Evolutionary conservation across 2,329 filamentous ascomycete genomes (phyloP).

Genomic region (Alternaria longipes): DNA sequence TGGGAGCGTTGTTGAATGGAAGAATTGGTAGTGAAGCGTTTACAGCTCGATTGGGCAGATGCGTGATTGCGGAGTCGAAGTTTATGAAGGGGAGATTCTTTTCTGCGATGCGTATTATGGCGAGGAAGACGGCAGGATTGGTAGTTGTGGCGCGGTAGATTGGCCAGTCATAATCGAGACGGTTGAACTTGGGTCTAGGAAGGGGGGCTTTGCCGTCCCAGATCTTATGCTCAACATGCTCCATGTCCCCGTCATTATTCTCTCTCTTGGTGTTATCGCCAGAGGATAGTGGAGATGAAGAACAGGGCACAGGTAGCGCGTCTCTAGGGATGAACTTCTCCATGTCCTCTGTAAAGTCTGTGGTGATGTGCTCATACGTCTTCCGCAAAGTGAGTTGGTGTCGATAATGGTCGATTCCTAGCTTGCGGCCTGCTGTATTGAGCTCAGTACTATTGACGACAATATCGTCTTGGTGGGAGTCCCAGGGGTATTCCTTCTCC

Average conservation of each 20-base stretch:
- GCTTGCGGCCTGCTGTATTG: not conserved
- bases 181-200: not conserved
- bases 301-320: not conserved
- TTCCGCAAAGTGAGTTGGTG: conserved; percentile 7
- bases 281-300: fast-evolving
- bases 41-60: conserved; percentile 30
- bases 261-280: fast-evolving
- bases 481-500: conserved; percentile 13
- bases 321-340: not conserved
- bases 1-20: not conserved
- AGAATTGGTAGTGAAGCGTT: conserved; percentile 7
- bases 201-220: not conserved
- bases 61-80: conserved; percentile 26
- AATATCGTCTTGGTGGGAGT: conserved; percentile 24
- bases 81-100: conserved; percentile 29
- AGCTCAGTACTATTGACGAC: conserved; percentile 30
- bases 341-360: not conserved
- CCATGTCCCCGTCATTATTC: not conserved
- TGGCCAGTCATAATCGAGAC: not conserved
- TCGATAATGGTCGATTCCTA: conserved; percentile 18
- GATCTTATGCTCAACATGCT: no score
- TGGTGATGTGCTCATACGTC: conserved; percentile 5
- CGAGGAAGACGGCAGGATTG: conserved; percentile 30
- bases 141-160: conserved; percentile 30
- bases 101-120: conserved; percentile 33